Conservation (phyloP, 768 basidiomycete species). For the Serpula lacrymans region DNA sequence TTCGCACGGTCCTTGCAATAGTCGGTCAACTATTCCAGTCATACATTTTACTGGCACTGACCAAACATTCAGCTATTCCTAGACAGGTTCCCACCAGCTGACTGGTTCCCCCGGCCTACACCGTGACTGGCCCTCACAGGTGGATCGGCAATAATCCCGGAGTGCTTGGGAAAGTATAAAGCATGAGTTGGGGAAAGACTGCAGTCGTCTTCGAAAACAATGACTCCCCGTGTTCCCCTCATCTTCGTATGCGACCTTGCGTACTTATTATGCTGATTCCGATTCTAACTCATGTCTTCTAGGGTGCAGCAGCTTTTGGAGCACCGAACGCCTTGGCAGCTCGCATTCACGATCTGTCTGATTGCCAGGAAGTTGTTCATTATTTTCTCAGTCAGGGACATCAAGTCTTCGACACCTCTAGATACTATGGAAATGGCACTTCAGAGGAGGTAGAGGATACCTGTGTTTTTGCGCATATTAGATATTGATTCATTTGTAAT, state of each 20-base stretch:
- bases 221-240: slow-evolving; percentile 1
- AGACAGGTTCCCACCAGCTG: background rate
- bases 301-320: background rate
- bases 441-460: slow-evolving; percentile 3
- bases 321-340: background rate
- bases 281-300: too few species aligned
- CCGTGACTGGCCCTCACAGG: background rate
- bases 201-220: background rate
- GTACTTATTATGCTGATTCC: background rate
- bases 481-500: background rate
- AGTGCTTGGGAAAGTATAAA: slow-evolving; percentile 1
- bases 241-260: background rate
- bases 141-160: background rate
- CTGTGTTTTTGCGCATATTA: background rate
- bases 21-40: too few species aligned
- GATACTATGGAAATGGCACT: background rate
- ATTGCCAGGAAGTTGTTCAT: slow-evolving; percentile 5
- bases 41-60: too few species aligned
- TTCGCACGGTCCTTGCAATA: too few species aligned
- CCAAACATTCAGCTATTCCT: too few species aligned
- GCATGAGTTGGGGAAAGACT: background rate
- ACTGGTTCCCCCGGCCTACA: background rate
- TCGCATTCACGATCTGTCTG: slow-evolving; percentile 3
- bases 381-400: slow-evolving; percentile 5
- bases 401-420: background rate